Conservation (phyloP, 108 stramenopile genomes). For the Pseudonitzschia delicatissima region DNA sequence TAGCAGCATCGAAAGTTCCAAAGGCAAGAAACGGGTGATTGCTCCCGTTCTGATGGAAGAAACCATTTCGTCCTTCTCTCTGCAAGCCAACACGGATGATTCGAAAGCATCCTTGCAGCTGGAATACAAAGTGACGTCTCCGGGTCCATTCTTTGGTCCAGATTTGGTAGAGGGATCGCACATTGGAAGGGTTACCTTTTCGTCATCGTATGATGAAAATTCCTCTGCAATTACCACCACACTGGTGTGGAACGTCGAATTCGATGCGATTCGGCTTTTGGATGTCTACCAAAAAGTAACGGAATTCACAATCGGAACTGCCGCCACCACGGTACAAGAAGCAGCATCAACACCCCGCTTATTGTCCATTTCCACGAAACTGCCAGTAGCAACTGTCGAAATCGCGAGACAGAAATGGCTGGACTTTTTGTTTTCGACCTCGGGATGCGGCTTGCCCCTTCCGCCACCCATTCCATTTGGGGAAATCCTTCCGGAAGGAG, state of each 20-base stretch:
- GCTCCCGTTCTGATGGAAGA: conserved; percentile 42
- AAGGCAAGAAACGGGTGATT: conserved; percentile 20
- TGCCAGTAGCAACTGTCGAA: background rate
- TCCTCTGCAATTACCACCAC: background rate
- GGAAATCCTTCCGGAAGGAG: conserved; percentile 19
- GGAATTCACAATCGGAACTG: conserved; percentile 33
- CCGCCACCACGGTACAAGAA: conserved; percentile 36
- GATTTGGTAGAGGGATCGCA: conserved; percentile 38
- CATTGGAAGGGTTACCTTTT: conserved; percentile 30
- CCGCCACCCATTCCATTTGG: conserved; percentile 36
- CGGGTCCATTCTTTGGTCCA: conserved; percentile 35
- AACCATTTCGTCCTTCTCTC: background rate
- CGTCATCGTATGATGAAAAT: background rate
- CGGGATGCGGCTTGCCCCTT: conserved; percentile 43
- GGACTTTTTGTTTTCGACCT: conserved; percentile 33
- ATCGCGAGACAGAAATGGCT: conserved; percentile 36
- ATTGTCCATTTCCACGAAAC: conserved; percentile 20
- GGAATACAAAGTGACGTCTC: conserved; percentile 31
- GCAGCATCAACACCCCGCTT: conserved; percentile 18
- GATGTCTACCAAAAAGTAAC: conserved; percentile 30
- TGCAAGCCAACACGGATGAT: background rate
- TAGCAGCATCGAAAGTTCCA: background rate
- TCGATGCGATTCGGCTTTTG: conserved; percentile 27
- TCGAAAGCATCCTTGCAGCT: conserved; percentile 8
- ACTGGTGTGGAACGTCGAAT: conserved; percentile 42